These are phyloP conservation scores for Boletus reticuloceps DNA, from an alignment of 768 basidiomycete genomes.

Conservation along the genomic window DNA sequence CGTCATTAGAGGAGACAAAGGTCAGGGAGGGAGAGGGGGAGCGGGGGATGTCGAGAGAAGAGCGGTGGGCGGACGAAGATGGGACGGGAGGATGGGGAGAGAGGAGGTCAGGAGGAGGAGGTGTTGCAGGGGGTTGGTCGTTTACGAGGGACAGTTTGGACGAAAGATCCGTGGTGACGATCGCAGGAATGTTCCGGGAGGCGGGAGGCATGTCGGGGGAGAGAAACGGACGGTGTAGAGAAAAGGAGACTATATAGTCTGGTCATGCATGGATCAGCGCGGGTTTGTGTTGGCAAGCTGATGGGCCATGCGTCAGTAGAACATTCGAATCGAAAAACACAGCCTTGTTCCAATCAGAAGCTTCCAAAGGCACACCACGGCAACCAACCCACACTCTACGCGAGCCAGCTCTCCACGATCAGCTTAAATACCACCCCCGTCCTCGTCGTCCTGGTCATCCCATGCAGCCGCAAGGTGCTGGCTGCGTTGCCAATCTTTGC, in stretches of 20 bases:
- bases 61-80: conserved; percentile 2
- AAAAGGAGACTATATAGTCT: conserved; percentile 7
- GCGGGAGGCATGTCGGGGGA: conserved; percentile 18
- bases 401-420: not conserved
- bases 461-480: too few species aligned
- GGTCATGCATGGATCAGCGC: not conserved
- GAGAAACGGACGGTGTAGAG: not conserved
- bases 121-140: not conserved
- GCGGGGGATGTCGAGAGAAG: conserved; percentile 31
- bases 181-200: conserved; percentile 28
- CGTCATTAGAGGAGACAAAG: conserved; percentile 41
- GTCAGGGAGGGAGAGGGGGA: conserved; percentile 32
- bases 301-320: not conserved
- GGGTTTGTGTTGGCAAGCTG: too few species aligned
- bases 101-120: conserved; percentile 16
- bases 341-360: conserved; percentile 24
- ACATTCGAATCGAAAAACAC: conserved; percentile 31
- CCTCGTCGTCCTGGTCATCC: too few species aligned
- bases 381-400: conserved; percentile 4
- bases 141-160: conserved; percentile 26
- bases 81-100: conserved; percentile 15
- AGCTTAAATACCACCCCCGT: not conserved
- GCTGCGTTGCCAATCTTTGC: not conserved
- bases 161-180: conserved; percentile 36
- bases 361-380: conserved; percentile 2